phyloP scores from a whole-genome alignment of 1,284 basidiomycete species.

The Ganoderma lingzhi region DNA sequence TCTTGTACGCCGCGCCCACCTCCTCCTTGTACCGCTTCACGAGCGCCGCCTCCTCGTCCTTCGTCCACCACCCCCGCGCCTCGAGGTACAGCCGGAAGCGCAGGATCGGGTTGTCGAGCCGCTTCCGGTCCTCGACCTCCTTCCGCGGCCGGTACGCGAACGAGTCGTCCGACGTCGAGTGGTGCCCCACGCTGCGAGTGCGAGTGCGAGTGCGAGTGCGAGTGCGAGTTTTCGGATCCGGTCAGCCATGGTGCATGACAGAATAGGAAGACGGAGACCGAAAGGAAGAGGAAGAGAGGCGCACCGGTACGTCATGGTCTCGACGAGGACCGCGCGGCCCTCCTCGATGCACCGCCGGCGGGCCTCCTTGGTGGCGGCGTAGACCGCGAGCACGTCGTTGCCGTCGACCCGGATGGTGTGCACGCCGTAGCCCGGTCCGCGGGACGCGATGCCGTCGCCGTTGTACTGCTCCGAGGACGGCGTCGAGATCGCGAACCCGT shows the following conservation, averaged over 20 bases:
- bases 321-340: conserved; percentile 86
- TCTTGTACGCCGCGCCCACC: conserved; percentile 82
- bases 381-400: conserved; percentile 91
- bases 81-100: conserved; percentile 89
- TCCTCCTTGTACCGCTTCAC: conserved; percentile 75
- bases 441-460: conserved; percentile 92
- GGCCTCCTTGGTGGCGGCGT: conserved; percentile 84
- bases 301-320: conserved; percentile 91
- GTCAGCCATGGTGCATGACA: background rate
- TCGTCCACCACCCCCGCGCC: conserved; percentile 87
- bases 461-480: conserved; percentile 90
- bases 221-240: background rate
- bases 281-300: conserved; percentile 24
- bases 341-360: conserved; percentile 79
- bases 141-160: conserved; percentile 88
- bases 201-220: background rate
- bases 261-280: background rate
- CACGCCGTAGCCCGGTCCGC: conserved; percentile 94
- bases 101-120: conserved; percentile 88
- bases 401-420: conserved; percentile 93
- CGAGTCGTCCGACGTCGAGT: conserved; percentile 95
- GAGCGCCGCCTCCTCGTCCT: conserved; percentile 76
- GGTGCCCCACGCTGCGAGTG: conserved; percentile 80
- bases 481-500: conserved; percentile 95
- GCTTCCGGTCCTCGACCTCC: conserved; percentile 88